Conservation (phyloP, 2,329 filamentous ascomycete species). For the Dissoconium aciculare region DNA sequence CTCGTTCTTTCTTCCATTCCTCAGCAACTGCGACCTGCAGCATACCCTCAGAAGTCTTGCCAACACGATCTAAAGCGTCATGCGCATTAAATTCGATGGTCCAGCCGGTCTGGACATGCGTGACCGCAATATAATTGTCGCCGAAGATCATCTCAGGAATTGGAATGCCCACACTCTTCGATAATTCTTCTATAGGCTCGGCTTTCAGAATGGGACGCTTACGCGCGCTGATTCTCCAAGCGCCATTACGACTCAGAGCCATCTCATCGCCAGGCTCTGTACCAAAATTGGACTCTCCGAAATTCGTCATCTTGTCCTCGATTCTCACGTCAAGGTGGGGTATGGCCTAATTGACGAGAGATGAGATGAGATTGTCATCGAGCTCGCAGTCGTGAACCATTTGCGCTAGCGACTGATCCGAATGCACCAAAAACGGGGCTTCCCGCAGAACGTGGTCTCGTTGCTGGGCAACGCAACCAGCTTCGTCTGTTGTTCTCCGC, state of each 20-base stretch:
- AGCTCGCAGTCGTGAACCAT: too few species aligned
- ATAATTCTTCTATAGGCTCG: conserved; percentile 75
- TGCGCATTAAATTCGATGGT: conserved; percentile 66
- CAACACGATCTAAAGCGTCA: conserved; percentile 76
- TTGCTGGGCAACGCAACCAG: too few species aligned
- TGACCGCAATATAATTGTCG: conserved; percentile 69
- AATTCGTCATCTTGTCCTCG: too few species aligned
- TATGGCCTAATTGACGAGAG: too few species aligned
- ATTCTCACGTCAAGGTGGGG: too few species aligned
- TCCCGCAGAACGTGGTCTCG: too few species aligned
- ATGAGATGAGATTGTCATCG: too few species aligned
- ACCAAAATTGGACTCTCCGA: too few species aligned
- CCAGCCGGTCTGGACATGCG: conserved; percentile 65
- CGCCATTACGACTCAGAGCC: conserved; percentile 13
- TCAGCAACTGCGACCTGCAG: conserved; percentile 84
- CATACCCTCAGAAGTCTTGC: conserved; percentile 85
- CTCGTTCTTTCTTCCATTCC: conserved; percentile 65
- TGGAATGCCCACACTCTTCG: conserved; percentile 62
- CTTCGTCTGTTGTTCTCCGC: too few species aligned
- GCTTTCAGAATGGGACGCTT: conserved; percentile 93
- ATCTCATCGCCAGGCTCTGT: too few species aligned
- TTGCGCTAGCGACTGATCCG: too few species aligned
- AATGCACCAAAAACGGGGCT: too few species aligned
- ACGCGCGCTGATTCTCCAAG: conserved; percentile 51
- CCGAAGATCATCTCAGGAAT: conserved; percentile 99